These are phyloP conservation scores for Allodekkera sacchari DNA, from an alignment of 805 yeast species.

Conservation along the genomic window DNA sequence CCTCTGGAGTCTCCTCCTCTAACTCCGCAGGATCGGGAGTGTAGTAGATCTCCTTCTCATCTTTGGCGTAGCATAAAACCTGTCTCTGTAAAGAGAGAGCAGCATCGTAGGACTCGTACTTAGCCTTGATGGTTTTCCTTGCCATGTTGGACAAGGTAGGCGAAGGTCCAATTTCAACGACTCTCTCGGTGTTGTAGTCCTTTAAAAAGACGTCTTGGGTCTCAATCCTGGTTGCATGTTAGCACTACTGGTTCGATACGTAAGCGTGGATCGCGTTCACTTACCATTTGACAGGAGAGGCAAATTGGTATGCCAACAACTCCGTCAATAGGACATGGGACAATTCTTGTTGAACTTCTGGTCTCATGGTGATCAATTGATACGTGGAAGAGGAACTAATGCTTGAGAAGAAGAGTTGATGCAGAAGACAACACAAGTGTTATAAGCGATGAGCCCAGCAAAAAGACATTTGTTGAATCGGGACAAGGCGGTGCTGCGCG, in stretches of 20 bases:
- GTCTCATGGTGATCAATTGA: slow-evolving; percentile 63
- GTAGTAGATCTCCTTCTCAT: slow-evolving; percentile 92
- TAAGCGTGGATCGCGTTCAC: slow-evolving; percentile 8
- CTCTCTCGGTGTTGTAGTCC: slow-evolving; percentile 92
- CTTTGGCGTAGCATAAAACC: slow-evolving; percentile 91
- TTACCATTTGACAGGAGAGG: slow-evolving; percentile 97
- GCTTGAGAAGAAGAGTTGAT: no score
- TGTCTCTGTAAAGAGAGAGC: slow-evolving; percentile 91
- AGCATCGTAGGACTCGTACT: slow-evolving; percentile 96
- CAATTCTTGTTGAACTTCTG: slow-evolving; percentile 95
- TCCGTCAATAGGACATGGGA: slow-evolving; percentile 93
- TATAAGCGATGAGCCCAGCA: no score
- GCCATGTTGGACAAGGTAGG: slow-evolving; percentile 99
- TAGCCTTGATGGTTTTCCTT: slow-evolving; percentile 86
- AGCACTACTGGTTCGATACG: slow-evolving; percentile 2
- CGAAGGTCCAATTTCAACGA: slow-evolving; percentile 97
- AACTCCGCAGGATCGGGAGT: slow-evolving; percentile 69
- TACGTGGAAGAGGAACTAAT: no score
- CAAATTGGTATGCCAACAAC: slow-evolving; percentile 96
- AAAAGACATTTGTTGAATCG: no score
- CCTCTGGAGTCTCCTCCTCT: slow-evolving; percentile 20
- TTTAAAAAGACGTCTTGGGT: slow-evolving; percentile 96
- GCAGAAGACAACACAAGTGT: no score
- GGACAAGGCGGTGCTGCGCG: no score
- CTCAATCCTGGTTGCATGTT: slow-evolving; percentile 48